Conservation (phyloP, 306 rosid species). For the Prunus davidiana region DNA sequence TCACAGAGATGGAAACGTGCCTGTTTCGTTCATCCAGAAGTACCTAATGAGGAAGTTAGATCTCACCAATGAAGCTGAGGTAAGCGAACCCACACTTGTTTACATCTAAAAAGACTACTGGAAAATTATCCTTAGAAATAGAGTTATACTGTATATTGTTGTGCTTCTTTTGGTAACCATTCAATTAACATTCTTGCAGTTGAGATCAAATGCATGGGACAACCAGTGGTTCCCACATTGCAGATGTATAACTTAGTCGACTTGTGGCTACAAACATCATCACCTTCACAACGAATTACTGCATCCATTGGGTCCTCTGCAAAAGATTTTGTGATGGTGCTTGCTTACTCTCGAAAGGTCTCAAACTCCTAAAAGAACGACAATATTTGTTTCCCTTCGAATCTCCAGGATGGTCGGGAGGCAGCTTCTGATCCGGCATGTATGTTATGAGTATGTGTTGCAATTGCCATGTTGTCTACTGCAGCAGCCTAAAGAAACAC, state of each 20-base stretch:
- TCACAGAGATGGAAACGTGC: constrained; percentile 62
- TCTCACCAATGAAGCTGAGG: constrained; percentile 68
- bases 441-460: not conserved
- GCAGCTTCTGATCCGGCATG: constrained; percentile 1
- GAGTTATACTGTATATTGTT: not conserved
- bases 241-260: constrained; percentile 64
- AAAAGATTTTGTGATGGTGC: constrained; percentile 86
- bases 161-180: not conserved
- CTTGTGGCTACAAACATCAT: constrained; percentile 69
- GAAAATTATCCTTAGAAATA: not conserved
- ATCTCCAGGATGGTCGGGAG: not conserved
- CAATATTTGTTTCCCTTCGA: not conserved
- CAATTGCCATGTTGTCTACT: not conserved
- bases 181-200: constrained; percentile 41
- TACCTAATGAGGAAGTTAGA: constrained; percentile 63
- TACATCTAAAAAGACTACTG: not conserved
- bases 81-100: constrained; percentile 15
- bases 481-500: not conserved
- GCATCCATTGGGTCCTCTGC: constrained; percentile 83
- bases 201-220: constrained; percentile 92
- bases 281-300: constrained; percentile 53
- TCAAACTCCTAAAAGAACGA: constrained; percentile 33
- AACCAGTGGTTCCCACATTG: constrained; percentile 69
- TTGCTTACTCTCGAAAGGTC: constrained; percentile 67
- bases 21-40: constrained; percentile 58